These are phyloP conservation scores for Capsicum pubescens DNA, from an alignment of 257 asterid species.

Conservation along the genomic window DNA sequence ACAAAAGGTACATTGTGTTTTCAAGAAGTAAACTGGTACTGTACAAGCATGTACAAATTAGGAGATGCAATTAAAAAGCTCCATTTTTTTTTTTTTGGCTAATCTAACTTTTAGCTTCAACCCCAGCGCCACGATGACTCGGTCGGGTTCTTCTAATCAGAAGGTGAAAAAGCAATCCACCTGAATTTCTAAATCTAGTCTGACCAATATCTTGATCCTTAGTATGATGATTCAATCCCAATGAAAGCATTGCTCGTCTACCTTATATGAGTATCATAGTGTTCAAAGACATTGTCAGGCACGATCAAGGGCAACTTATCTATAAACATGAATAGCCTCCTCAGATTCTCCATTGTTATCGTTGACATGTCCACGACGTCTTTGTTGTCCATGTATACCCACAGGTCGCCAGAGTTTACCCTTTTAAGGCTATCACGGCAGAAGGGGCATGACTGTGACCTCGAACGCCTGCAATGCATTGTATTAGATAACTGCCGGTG, in stretches of 20 bases:
- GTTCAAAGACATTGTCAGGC: constrained; percentile 77
- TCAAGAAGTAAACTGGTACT: constrained; percentile 33
- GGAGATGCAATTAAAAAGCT: constrained; percentile 27
- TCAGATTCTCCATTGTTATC: constrained; percentile 79
- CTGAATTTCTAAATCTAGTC: constrained; percentile 30
- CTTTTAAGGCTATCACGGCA: constrained; percentile 95
- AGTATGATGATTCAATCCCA: constrained; percentile 12
- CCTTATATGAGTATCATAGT: constrained; percentile 78
- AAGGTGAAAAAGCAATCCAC: constrained; percentile 13
- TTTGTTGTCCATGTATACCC: constrained; percentile 80
- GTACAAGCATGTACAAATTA: constrained; percentile 41
- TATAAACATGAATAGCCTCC: constrained; percentile 83
- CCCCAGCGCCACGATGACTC: constrained; percentile 23
- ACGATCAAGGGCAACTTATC: constrained; percentile 83
- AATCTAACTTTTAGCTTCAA: constrained; percentile 20
- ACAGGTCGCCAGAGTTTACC: constrained; percentile 81
- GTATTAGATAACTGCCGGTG: neutral
- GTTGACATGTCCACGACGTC: constrained; percentile 73
- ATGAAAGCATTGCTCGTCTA: constrained; percentile 35
- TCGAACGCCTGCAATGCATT: constrained; percentile 66
- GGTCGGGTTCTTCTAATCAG: constrained; percentile 29
- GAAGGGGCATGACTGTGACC: constrained; percentile 96
- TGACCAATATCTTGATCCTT: constrained; percentile 15
- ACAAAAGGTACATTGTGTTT: constrained; percentile 6
- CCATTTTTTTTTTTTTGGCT: constrained; percentile 1